These are phyloP conservation scores for Fagus crenata DNA, from an alignment of 306 rosid genomes.

Conservation along the genomic window DNA sequence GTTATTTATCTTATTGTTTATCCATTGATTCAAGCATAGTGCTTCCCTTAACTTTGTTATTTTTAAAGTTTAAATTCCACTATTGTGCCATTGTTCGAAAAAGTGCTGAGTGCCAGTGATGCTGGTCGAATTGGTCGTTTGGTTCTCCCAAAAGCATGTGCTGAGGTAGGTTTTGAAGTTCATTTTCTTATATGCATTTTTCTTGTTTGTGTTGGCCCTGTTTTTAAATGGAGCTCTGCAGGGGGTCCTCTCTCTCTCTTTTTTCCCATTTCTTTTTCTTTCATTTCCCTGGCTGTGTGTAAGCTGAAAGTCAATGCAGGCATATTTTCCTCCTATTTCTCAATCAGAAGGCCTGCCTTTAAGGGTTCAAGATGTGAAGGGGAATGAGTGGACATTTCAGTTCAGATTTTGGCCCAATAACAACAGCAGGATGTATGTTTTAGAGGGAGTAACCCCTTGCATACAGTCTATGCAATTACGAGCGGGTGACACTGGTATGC, in stretches of 20 bases:
- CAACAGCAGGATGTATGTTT: slow-evolving; percentile 97
- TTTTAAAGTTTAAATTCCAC: slow-evolving; percentile 79
- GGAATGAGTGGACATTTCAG: slow-evolving; percentile 96
- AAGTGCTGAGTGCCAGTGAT: slow-evolving; percentile 95
- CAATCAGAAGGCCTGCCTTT: slow-evolving; percentile 97
- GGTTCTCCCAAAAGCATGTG: slow-evolving; percentile 99
- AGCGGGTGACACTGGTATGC: slow-evolving; percentile 97
- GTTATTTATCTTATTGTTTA: not conserved
- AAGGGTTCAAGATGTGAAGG: slow-evolving; percentile 85
- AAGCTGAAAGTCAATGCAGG: slow-evolving; percentile 54
- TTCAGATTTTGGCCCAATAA: slow-evolving; percentile 99
- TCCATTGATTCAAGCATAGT: slow-evolving; percentile 8
- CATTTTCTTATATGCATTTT: slow-evolving; percentile 9
- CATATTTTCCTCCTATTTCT: slow-evolving; percentile 84
- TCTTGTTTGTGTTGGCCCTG: slow-evolving; percentile 3
- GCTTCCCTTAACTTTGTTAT: slow-evolving; percentile 55
- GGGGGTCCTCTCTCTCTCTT: not conserved
- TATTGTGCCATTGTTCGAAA: slow-evolving; percentile 92
- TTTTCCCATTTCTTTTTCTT: slow-evolving; percentile 14
- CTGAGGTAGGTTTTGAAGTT: slow-evolving; percentile 65
- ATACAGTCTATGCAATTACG: slow-evolving; percentile 85
- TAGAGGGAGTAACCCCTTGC: slow-evolving; percentile 99
- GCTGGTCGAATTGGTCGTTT: slow-evolving; percentile 99
- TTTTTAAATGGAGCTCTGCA: too few relatives aligned
- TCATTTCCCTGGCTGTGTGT: slow-evolving; percentile 14